phyloP scores from a whole-genome alignment of 352 stramenopile genomes.

The Phytophthora constricta region DNA sequence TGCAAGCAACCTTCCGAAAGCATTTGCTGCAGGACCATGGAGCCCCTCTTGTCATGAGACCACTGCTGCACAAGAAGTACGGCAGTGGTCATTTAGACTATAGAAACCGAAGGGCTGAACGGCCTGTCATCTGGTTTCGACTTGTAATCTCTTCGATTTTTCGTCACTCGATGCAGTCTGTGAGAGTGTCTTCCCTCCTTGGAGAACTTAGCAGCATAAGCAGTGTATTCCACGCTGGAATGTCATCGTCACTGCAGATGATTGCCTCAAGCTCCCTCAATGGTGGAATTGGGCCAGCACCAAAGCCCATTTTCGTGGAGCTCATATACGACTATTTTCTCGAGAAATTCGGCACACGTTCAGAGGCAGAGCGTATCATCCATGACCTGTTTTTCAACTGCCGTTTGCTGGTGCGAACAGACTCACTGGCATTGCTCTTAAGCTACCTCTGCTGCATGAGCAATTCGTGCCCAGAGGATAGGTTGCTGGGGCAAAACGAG shows the following conservation, averaged over 20 bases:
- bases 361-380: constrained; percentile 80
- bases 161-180: constrained; percentile 41
- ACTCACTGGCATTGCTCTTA: constrained; percentile 66
- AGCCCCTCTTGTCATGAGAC: constrained; percentile 74
- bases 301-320: constrained; percentile 71
- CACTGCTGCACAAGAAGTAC: constrained; percentile 75
- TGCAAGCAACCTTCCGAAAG: constrained; percentile 76
- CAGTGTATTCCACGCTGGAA: constrained; percentile 32
- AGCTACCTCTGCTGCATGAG: constrained; percentile 77
- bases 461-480: constrained; percentile 60
- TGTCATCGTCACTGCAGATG: constrained; percentile 23
- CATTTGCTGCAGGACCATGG: constrained; percentile 71
- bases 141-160: constrained; percentile 70
- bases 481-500: constrained; percentile 74
- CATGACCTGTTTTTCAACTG: constrained; percentile 87
- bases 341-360: constrained; percentile 68
- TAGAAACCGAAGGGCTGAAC: constrained; percentile 41
- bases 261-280: constrained; percentile 47
- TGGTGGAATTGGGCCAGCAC: constrained; percentile 61
- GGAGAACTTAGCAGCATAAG: constrained; percentile 59
- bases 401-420: constrained; percentile 44
- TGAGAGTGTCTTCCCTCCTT: constrained; percentile 40
- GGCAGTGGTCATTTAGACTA: constrained; percentile 38
- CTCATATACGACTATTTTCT: constrained; percentile 83
- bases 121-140: constrained; percentile 64